phyloP scores from a whole-genome alignment of 2,329 filamentous ascomycete species.

The Calonectria pseudoturangicola region DNA sequence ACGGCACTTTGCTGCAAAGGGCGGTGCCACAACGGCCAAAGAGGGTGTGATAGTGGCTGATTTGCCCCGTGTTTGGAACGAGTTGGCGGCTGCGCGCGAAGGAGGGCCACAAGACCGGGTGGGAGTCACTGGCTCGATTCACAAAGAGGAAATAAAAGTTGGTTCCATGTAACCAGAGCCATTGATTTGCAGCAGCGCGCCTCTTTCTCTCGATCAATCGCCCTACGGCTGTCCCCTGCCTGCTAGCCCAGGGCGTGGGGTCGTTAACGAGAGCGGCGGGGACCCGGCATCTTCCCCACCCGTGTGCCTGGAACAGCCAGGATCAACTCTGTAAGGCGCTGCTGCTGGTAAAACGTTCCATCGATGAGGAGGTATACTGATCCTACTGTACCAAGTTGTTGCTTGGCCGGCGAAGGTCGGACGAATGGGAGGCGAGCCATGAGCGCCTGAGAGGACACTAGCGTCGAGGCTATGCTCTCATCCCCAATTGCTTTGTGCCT shows the following conservation, averaged over 20 bases:
- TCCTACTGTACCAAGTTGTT: constrained; percentile 18
- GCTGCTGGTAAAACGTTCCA: constrained; percentile 24
- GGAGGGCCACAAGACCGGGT: constrained; percentile 19
- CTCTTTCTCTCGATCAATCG: too few relatives aligned
- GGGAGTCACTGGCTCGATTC: constrained; percentile 14
- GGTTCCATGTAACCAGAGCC: too few relatives aligned
- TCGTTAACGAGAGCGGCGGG: neutral
- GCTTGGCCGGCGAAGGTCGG: neutral
- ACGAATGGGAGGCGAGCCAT: constrained; percentile 2
- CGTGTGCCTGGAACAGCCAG: constrained; percentile 32
- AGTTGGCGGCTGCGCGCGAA: neutral
- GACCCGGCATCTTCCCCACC: constrained; percentile 26
- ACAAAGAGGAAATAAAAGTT: too few relatives aligned
- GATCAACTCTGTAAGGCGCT: constrained; percentile 12
- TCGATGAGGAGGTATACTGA: constrained; percentile 17
- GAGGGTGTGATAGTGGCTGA: constrained; percentile 29
- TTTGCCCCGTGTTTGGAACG: constrained; percentile 5
- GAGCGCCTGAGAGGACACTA: neutral
- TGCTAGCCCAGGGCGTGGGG: constrained; percentile 1
- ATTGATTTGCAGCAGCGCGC: too few relatives aligned
- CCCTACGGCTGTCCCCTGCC: neutral
- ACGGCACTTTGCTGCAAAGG: constrained; percentile 1
- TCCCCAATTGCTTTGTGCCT: neutral
- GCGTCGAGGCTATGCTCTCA: constrained; percentile 19
- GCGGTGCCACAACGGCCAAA: constrained; percentile 2